These are phyloP conservation scores for Talaromyces sp. DNA, from an alignment of 2,329 filamentous ascomycete species.

Conservation along the genomic window DNA sequence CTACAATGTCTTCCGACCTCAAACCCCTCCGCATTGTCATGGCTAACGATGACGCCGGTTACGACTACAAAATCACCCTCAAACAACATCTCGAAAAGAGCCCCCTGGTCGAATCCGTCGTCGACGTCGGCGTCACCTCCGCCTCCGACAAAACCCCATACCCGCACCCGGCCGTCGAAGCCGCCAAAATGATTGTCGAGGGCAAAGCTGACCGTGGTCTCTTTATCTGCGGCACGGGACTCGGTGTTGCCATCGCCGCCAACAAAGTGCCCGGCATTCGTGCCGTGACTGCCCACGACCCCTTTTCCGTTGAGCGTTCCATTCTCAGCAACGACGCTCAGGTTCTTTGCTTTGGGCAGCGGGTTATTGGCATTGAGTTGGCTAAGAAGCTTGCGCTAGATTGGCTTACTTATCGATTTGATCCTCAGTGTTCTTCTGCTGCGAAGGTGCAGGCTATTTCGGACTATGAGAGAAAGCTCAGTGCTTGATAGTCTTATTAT, in stretches of 20 bases:
- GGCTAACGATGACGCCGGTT: constrained; percentile 66
- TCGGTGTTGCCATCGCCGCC: constrained; percentile 82
- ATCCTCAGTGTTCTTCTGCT: constrained; percentile 59
- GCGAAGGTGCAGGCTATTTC: constrained; percentile 52
- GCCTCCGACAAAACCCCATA: constrained; percentile 72
- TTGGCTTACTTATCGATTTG: constrained; percentile 81
- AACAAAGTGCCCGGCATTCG: constrained; percentile 82
- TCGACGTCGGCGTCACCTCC: constrained; percentile 67
- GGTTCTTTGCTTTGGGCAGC: constrained; percentile 79
- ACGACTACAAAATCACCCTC: constrained; percentile 72
- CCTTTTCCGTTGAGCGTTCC: constrained; percentile 74
- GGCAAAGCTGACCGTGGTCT: constrained; percentile 67
- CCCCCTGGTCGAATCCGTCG: constrained; percentile 60
- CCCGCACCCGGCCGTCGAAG: constrained; percentile 69
- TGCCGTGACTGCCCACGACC: constrained; percentile 85
- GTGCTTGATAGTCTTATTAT: not conserved
- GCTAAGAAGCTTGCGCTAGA: constrained; percentile 71
- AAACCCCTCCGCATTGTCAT: constrained; percentile 55
- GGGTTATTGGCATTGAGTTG: constrained; percentile 75
- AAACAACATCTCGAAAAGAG: constrained; percentile 66
- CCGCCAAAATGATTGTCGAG: constrained; percentile 51
- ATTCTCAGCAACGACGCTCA: constrained; percentile 82
- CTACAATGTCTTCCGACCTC: constrained; percentile 29
- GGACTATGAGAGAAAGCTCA: constrained; percentile 38
- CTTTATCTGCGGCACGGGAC: constrained; percentile 74